A percentile compares a stretch with the other conserved stretches of the same genome.
These are phyloP conservation scores for Solanum phureja DNA, from an alignment of 257 asterid species.

Conservation along the genomic window DNA sequence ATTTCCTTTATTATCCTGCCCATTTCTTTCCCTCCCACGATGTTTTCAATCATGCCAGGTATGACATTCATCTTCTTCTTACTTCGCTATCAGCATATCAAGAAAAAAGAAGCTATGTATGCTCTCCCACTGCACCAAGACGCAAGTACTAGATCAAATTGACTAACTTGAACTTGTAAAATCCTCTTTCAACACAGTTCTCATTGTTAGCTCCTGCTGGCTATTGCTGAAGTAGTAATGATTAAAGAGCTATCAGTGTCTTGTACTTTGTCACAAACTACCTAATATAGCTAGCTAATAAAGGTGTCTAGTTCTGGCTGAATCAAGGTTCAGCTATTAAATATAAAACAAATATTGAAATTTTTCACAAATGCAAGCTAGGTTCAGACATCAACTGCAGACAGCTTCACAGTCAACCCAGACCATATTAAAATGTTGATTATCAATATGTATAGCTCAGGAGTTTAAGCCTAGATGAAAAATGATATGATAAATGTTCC, in stretches of 20 bases:
- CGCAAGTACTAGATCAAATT: neutral
- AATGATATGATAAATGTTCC: neutral
- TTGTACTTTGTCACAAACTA: neutral
- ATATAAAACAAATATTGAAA: neutral
- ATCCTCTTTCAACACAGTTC: neutral
- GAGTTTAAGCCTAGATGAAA: neutral
- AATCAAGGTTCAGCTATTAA: neutral
- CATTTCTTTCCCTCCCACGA: neutral
- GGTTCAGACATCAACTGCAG: neutral
- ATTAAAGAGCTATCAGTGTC: neutral
- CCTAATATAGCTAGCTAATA: neutral
- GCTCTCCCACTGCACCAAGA: neutral
- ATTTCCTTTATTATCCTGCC: neutral
- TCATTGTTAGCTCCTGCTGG: neutral
- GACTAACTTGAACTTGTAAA: neutral
- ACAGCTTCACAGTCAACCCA: neutral
- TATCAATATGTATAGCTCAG: neutral
- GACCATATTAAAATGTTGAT: neutral
- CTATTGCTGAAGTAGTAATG: neutral
- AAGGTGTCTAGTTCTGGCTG: too few species aligned
- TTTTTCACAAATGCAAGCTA: neutral
- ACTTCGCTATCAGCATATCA: neutral
- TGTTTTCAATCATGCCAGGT: neutral
- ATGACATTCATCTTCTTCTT: neutral
- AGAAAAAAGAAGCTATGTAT: neutral